A percentile compares a stretch with the other conserved stretches of the same genome.
Conservation (phyloP, 176 grass and related monocot genomes). For the Thinopyrum elongatum region DNA sequence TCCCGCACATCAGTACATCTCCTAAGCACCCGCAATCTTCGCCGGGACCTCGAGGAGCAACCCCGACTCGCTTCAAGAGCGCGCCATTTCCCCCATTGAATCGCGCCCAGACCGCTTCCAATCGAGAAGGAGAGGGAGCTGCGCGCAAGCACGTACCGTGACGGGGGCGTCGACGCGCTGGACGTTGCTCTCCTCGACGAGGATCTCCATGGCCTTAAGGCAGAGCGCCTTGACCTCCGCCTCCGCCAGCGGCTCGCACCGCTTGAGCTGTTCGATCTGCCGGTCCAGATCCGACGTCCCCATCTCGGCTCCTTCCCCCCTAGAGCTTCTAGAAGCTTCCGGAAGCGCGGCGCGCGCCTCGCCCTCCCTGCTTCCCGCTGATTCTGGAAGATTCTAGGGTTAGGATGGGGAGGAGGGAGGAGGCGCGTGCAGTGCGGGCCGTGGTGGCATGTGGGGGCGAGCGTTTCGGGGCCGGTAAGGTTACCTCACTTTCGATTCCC, state of each 20-base stretch:
- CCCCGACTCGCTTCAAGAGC: neutral
- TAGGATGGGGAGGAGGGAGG: neutral
- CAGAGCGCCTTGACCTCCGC: conserved; percentile 98
- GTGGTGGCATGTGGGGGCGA: conserved; percentile 7
- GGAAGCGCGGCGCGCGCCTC: conserved; percentile 8
- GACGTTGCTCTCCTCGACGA: conserved; percentile 99
- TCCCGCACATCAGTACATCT: neutral
- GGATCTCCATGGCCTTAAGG: conserved; percentile 99
- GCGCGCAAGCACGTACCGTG: conserved; percentile 45
- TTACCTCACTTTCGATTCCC: neutral
- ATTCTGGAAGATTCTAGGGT: conserved; percentile 55
- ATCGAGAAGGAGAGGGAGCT: neutral
- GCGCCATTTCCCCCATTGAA: neutral
- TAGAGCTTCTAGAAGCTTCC: conserved; percentile 39
- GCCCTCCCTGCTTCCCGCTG: neutral
- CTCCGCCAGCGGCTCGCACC: conserved; percentile 93
- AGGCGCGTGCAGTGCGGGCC: conserved; percentile 9
- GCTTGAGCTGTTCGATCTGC: conserved; percentile 98
- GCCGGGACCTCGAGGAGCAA: neutral
- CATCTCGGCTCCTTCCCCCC: neutral
- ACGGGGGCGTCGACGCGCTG: conserved; percentile 94
- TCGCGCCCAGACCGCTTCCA: neutral
- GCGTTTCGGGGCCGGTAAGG: neutral
- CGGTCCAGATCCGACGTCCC: conserved; percentile 90
- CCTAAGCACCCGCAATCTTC: neutral